A percentile compares a stretch with the other conserved stretches of the same genome.
phyloP scores from a whole-genome alignment of 129 eudicot genomes.

The Mikania micrantha region DNA sequence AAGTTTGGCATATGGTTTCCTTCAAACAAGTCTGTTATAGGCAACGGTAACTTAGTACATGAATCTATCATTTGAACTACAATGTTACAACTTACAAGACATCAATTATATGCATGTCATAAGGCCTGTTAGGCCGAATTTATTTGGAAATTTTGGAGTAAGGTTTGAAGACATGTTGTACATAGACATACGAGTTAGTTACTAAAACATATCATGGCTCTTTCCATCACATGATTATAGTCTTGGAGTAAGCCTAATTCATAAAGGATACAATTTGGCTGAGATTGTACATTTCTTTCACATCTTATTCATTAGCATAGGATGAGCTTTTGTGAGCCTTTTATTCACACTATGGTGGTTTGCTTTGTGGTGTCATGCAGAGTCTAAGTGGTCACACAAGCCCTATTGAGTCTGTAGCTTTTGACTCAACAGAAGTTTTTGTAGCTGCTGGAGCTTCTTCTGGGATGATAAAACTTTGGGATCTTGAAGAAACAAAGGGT shows the following conservation, averaged over 20 bases:
- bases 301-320: background rate
- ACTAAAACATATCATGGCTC: background rate
- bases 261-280: background rate
- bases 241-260: background rate
- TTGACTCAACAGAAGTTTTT: slow-evolving; percentile 68
- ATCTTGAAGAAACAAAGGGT: slow-evolving; percentile 86
- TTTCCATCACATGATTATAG: slow-evolving; percentile 3
- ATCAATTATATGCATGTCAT: background rate
- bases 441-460: slow-evolving; percentile 96
- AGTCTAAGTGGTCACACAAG: slow-evolving; percentile 87
- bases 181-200: slow-evolving; percentile 2
- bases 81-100: background rate
- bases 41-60: background rate
- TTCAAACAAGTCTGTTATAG: background rate
- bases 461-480: slow-evolving; percentile 86
- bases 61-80: background rate
- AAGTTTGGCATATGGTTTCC: background rate
- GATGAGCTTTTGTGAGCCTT: slow-evolving; percentile 13
- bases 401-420: slow-evolving; percentile 93
- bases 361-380: slow-evolving; percentile 36
- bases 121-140: background rate
- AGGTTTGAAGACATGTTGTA: background rate
- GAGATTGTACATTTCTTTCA: background rate
- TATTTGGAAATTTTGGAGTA: background rate
- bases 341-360: background rate